Evolutionary conservation across 2,329 filamentous ascomycete species (phyloP), one percentile per base, ranked within the genome.

Genomic region (Apiospora aurea): DNA sequence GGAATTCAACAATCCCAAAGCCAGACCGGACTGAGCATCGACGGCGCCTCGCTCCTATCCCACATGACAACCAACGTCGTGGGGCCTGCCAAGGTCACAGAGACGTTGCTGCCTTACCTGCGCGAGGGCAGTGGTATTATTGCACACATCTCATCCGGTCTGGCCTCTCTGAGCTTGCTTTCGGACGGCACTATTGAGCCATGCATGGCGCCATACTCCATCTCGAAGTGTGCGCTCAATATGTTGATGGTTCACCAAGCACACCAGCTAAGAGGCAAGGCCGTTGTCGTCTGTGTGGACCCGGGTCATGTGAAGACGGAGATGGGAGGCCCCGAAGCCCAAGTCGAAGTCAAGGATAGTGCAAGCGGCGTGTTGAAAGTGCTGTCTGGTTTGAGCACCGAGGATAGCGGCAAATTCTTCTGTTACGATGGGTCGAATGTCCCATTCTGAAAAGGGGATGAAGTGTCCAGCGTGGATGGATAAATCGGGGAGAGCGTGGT

Each of bases 1-100:
- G 83, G 82, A 14, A 64, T 64, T 18, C 57, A 41, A 8, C 29
- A 64, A 18, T 64, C 57, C 4, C 29, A 64, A n/a, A 34, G 18
- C 21, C 57, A 41, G 34, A 41, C 29, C 13, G 57, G 34, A n/a
- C 57, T 64, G 18, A 41, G 41, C 0, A 2, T 64, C 29, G 34
- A 64, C 57, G 34, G 57, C 21, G 18, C 18, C 11, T 64, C 57
- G 57, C 57, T 64, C 34, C 21, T 64, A 41, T 21, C 57, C 34
- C 57, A 64, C 21, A 24, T 64, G 57, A 64, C 34, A 34, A 64
- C 57, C 4, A 64, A 64, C n/a, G 57, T 64, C 29, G 1, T 64
- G 5, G 57, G 57, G 4, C 57, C 57, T 64, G 57, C 57, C 34
- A 64, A 41, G 57, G 34, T 64, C 29, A 41, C 57, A 64, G 10